These are phyloP conservation scores for Barnettozyma siamensis DNA, from an alignment of 805 yeast species.

Conservation along the genomic window DNA sequence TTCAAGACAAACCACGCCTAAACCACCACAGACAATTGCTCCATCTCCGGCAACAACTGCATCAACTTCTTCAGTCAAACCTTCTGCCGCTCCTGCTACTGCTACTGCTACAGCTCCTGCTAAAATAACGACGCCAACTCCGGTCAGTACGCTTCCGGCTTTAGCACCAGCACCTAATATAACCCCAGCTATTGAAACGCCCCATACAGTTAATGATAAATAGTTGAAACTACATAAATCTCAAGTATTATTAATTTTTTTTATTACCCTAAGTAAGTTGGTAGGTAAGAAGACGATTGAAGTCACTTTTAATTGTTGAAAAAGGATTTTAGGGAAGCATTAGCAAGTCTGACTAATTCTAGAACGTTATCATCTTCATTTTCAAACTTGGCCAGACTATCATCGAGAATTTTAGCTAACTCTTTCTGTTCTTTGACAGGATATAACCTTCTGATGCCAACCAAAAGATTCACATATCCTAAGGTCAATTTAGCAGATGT, in stretches of 20 bases:
- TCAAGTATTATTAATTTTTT: too few relatives aligned
- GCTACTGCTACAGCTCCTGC: too few relatives aligned
- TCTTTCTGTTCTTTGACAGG: constrained; percentile 25
- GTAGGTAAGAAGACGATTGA: background rate
- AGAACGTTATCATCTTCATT: constrained; percentile 7
- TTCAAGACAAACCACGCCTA: constrained; percentile 2
- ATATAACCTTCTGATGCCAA: constrained; percentile 30
- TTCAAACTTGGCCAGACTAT: constrained; percentile 12
- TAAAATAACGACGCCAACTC: too few relatives aligned
- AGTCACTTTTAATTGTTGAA: background rate
- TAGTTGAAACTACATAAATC: too few relatives aligned
- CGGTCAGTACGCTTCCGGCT: too few relatives aligned
- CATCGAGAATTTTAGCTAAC: constrained; percentile 26
- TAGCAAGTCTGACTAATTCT: constrained; percentile 5
- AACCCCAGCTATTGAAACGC: too few relatives aligned
- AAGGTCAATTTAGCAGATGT: constrained; percentile 40
- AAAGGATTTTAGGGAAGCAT: constrained; percentile 2
- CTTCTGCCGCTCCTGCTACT: background rate
- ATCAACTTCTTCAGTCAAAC: background rate
- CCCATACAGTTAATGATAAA: too few relatives aligned
- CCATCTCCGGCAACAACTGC: background rate
- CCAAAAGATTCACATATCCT: constrained; percentile 51
- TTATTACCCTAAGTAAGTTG: too few relatives aligned
- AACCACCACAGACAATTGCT: constrained; percentile 5
- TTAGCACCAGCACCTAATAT: too few relatives aligned